Conservation (phyloP, 345 rosid species). For the Brassica incana region DNA sequence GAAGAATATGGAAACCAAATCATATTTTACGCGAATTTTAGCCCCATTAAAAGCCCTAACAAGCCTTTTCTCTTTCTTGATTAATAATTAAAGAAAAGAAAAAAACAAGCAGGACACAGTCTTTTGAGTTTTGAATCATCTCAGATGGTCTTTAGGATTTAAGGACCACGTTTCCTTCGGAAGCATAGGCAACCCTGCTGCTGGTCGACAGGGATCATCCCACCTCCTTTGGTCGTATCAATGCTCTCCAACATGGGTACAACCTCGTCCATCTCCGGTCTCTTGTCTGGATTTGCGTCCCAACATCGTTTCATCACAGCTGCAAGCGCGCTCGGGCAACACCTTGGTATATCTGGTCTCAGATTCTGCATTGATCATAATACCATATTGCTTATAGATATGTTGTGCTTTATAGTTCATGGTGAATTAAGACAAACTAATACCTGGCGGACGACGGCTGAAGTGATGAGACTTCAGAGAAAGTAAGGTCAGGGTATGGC, state of each 20-base stretch:
- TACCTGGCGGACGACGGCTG: constrained; percentile 97
- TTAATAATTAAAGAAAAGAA: not conserved
- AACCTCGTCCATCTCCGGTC: constrained; percentile 99
- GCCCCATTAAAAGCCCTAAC: constrained; percentile 30
- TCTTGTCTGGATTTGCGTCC: constrained; percentile 91
- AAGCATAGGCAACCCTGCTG: constrained; percentile 84
- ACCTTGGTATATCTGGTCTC: constrained; percentile 97
- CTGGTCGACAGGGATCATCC: constrained; percentile 93
- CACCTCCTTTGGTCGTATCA: constrained; percentile 88
- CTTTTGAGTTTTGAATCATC: constrained; percentile 15
- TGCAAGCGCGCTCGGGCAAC: constrained; percentile 86
- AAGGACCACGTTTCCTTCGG: constrained; percentile 82
- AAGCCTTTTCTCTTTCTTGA: constrained; percentile 6
- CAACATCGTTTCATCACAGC: constrained; percentile 95
- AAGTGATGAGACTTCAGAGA: constrained; percentile 75
- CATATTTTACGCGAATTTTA: constrained; percentile 21
- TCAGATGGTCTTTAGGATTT: constrained; percentile 19
- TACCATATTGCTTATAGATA: constrained; percentile 13
- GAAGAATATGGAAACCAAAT: constrained; percentile 35
- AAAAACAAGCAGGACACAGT: not conserved
- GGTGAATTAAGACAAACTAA: not conserved
- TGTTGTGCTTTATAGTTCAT: not conserved
- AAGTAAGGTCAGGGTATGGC: constrained; percentile 96
- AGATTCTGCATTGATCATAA: constrained; percentile 60
- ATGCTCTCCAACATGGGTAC: constrained; percentile 88